phyloP scores from a whole-genome alignment of 2,329 filamentous ascomycete genomes.

The Sporothrix pallida region DNA sequence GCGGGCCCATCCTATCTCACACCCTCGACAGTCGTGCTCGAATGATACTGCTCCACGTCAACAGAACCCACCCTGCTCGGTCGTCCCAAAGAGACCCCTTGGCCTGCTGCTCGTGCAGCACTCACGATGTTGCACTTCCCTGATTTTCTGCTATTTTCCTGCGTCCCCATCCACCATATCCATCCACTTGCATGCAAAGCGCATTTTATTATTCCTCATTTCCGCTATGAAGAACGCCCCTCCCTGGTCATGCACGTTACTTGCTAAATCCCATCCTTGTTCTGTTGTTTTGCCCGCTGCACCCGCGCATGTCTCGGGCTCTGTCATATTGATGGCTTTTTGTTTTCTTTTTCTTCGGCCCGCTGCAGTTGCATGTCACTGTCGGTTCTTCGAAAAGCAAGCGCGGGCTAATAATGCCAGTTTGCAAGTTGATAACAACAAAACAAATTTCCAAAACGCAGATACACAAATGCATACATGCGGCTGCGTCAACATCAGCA shows the following conservation, averaged over 20 bases:
- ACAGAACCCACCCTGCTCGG: conserved; percentile 27
- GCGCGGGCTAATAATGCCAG: no score
- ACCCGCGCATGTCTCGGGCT: no score
- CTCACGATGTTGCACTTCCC: conserved; percentile 3
- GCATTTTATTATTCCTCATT: conserved; percentile 9
- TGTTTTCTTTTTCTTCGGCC: no score
- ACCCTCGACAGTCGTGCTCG: conserved; percentile 4
- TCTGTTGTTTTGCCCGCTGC: neutral
- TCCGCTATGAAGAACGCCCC: neutral
- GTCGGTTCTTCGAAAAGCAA: no score
- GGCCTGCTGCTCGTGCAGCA: neutral
- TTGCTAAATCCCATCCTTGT: neutral
- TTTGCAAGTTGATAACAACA: no score
- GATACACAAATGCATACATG: no score
- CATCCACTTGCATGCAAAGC: neutral
- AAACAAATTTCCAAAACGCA: no score
- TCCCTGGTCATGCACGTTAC: no score
- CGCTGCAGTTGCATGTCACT: no score
- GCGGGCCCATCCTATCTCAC: conserved; percentile 18
- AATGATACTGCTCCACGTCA: conserved; percentile 33
- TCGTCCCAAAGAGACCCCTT: conserved; percentile 2
- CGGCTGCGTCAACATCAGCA: no score
- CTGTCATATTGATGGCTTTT: no score
- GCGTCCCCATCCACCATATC: conserved; percentile 2
- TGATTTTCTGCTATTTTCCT: conserved; percentile 8